phyloP scores from a whole-genome alignment of 2,329 filamentous ascomycete genomes.

The Colletotrichum abscissum region DNA sequence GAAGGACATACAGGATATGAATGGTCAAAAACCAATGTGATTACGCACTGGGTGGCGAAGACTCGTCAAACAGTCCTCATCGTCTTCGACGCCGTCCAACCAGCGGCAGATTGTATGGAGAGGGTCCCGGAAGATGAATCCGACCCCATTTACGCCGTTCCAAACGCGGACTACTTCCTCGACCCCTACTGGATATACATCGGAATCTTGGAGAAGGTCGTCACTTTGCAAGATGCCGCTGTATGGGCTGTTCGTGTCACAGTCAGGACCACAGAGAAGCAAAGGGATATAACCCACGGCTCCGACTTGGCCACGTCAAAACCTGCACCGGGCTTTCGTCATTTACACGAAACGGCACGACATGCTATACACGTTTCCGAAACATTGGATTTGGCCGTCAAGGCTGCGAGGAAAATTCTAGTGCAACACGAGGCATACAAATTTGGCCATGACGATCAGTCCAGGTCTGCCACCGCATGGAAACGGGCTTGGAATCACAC shows the following conservation, averaged over 20 bases:
- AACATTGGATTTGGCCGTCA: constrained; percentile 49
- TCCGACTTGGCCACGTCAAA: constrained; percentile 13
- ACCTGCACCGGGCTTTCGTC: constrained; percentile 47
- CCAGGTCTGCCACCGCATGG: constrained; percentile 1
- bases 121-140: constrained; percentile 14
- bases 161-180: background rate
- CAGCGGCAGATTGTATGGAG: constrained; percentile 7
- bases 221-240: constrained; percentile 45
- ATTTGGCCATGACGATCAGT: background rate
- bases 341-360: constrained; percentile 54
- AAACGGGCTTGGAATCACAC: constrained; percentile 38
- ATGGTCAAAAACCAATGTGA: constrained; percentile 50
- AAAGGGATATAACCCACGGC: background rate
- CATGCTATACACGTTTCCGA: constrained; percentile 58
- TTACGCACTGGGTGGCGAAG: constrained; percentile 41
- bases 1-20: constrained; percentile 38
- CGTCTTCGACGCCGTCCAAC: constrained; percentile 43
- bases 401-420: constrained; percentile 46
- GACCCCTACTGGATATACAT: constrained; percentile 52
- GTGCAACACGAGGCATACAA: constrained; percentile 43
- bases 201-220: constrained; percentile 44
- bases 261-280: constrained; percentile 48
- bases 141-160: constrained; percentile 12
- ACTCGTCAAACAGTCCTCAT: constrained; percentile 43
- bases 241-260: constrained; percentile 53